Base-by-base conservation (phyloP, 2,329 filamentous ascomycete genomes). In the Fusarium siculi region DNA sequence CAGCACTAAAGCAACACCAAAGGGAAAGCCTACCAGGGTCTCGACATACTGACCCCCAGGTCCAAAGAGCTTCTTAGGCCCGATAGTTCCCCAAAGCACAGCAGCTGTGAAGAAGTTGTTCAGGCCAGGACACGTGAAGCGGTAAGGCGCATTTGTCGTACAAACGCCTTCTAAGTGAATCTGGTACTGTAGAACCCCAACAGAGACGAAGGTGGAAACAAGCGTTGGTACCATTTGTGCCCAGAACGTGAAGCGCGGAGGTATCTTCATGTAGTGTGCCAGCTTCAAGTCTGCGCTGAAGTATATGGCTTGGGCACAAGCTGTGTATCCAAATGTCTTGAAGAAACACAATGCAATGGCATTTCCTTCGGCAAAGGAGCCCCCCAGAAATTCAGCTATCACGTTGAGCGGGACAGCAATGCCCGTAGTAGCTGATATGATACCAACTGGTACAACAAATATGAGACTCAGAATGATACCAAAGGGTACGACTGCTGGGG, bases 331-430 rank as follows among this genome's bases (percentile, higher is more conserved):
- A 39, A 80, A 84, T 2, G 81, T 79, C 78, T 87, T 87, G 79
- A 87, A 86, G 74, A 82, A 85, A 77, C 82, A 84, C 80, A 86
- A 84, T 47, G 81, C 84, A n/a, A 86, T 73, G 4, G 85, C 83
- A 50, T 85, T 85, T 28, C 85, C 85, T 10, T 81, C 74, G 7
- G 82, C 80, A 69, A 81, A 82, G 7, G 80, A 79, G 8, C 85
- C 85, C n/a, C 82, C 85, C 18, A 87, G 84, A 39, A 86, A 83
- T 75, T 86, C 84, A n/a, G 84, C 83, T 14, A 87, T 68, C 4
- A 87, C 84, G 58, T 86, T 86, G 28, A 86, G 78, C 5, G 80
- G 82, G 21, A 84, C 79, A 40, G 82, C 77, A 23, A 82, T 78
- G 1, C 83, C 84, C 0, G 84, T 87, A 43, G 83, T 86, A 34